Evolutionary conservation across 2,329 filamentous ascomycete species (phyloP), one percentile per base, ranked within the genome.

Genomic region (Lasiodiplodia citricola): DNA sequence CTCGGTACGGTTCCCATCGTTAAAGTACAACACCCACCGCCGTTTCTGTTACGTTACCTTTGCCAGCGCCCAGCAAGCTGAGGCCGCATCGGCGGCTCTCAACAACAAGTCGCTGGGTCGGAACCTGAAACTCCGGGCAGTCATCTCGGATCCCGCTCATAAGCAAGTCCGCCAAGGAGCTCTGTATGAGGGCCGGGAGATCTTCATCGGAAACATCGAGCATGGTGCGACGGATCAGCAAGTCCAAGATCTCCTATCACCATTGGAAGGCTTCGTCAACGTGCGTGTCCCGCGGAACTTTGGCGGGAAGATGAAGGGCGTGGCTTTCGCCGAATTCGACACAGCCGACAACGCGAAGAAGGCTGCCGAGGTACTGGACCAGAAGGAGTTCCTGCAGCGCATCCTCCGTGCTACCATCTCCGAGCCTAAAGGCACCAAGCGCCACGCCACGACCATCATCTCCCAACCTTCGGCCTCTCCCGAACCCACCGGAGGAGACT

Each of bases 21-120:
- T 99, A 64, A 96, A 96, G 78, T 94, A 87, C 79, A 95, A 97
- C 75, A 90, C 91, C 1, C 90, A 92, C 73, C 92, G 96, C 38
- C 91, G 96, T 28, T 99, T 99, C 82, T 97, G 94, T 83, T 99
- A 99, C 79, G 86, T 97, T 7, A 93, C 96, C n/a, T 97, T 97
- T 77, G 86, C 89, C 58, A 88, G 89, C 18, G 70, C 75, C 14
- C 73, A 76, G 14, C 71, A 76, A 60, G 79, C 79, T 1, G 63
- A 74, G 28, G 75, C 77, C 60, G 94, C 94, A 1, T 91, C 90
- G 0, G 82, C 88, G 69, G 57, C 52, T n/a, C 86, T 97, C 60
- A 87, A 97, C 75, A 91, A 91, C 31, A 90, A 86, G 68, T 78
- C 89, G 25, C 80, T 97, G 0, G 91, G 91, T 28, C 88, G 88